Evolutionary conservation across 2,329 filamentous ascomycete species (phyloP).

Genomic region (Fusarium sp.): DNA sequence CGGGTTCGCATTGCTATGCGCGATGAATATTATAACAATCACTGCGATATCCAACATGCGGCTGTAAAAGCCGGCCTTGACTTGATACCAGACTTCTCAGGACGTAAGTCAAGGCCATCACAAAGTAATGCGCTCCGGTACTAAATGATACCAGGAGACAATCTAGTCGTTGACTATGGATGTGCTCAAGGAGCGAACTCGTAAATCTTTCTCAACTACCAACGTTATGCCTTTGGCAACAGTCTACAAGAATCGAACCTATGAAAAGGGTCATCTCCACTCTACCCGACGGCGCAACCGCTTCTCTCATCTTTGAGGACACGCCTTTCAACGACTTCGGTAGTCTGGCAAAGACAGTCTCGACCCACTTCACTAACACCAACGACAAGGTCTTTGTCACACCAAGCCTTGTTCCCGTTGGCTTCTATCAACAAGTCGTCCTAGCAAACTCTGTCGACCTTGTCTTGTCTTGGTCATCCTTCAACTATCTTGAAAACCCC

Average conservation of each 20-base stretch:
- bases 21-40: too few species aligned
- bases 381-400: neutral
- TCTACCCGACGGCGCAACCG: accelerated
- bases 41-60: too few species aligned
- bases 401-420: constrained; percentile 2
- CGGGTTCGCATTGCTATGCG: too few species aligned
- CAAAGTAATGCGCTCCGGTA: too few species aligned
- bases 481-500: constrained; percentile 6
- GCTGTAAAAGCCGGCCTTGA: too few species aligned
- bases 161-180: constrained; percentile 19
- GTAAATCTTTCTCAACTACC: too few species aligned
- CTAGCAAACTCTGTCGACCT: neutral
- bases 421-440: constrained; percentile 4
- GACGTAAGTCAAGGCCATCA: too few species aligned
- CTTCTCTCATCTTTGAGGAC: constrained; percentile 9
- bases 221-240: neutral
- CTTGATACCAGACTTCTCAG: too few species aligned
- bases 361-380: neutral
- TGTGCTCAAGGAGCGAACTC: constrained; percentile 12
- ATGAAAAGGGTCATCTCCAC: neutral
- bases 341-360: constrained; percentile 14
- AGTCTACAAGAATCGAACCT: neutral
- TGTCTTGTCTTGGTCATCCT: constrained; percentile 12
- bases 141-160: too few species aligned
- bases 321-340: constrained; percentile 18